Evolutionary conservation across 2,329 filamentous ascomycete species (phyloP), one percentile per base, ranked within the genome.

Genomic region (Fonsecaea erecta): DNA sequence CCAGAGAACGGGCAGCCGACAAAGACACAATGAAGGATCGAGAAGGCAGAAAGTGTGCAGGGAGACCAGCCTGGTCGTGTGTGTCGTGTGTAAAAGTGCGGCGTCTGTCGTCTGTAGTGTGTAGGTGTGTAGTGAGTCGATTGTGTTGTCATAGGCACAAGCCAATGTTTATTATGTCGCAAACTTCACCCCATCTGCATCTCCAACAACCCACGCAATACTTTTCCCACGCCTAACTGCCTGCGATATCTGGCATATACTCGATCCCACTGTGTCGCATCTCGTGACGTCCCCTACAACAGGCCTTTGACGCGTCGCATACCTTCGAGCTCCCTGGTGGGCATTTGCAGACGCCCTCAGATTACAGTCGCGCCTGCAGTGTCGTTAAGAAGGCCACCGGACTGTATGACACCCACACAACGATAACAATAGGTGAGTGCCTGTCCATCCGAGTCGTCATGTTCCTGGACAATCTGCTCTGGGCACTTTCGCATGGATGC

Each of bases 161-260:
- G 30, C 34, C 58, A 61, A 61, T 61, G 58, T 61, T 61, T 61
- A 54, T 61, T 61, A 54, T 61, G 32, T 56, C 8, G 32, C 53
- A 30, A 52, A 46, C 40, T 46, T 48, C 9, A 53, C 30, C 24
- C 51, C 30, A n/a, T 34, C 53, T 12, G n/a, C 21, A 35, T 26
- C 34, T 37, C 53, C 53, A 56, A 56, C 53, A 21, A 18, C 37
- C 55, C 55, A 12, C 37, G 48, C 32, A 24, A 58, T 26, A 35
- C 55, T 46, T 48, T 48, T 48, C n/a, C 18, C 4, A n/a, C n/a
- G n/a, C n/a, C n/a, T n/a, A n/a, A n/a, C n/a, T 9, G 43, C 43
- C 43, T 11, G 43, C 43, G 21, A 26, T 30, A 26, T 21, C 34
- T 43, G 18, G 34, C 40, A 28, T 16, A 60, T 24, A 43, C 32